Evolutionary conservation across 2,329 filamentous ascomycete genomes (phyloP).

Genomic region (Claviceps sp.): DNA sequence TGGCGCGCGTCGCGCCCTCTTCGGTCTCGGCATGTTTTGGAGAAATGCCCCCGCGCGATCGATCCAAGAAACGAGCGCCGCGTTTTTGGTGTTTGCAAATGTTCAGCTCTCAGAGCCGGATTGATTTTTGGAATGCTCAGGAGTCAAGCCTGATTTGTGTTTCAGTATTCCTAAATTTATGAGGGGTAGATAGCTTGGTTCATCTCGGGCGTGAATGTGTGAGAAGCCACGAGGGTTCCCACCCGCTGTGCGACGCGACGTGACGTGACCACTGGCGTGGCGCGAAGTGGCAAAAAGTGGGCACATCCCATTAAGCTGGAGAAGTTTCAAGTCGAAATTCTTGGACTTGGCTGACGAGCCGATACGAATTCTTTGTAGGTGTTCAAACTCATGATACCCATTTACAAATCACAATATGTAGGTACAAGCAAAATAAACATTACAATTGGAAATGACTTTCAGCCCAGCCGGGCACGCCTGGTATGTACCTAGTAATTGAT

Average conservation of each 20-base stretch:
- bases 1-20: constrained; percentile 7
- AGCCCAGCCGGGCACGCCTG: no score
- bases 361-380: no score
- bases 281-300: constrained; percentile 12
- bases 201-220: not conserved
- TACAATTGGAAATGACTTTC: no score
- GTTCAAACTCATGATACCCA: no score
- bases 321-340: not conserved
- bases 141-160: no score
- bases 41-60: not conserved
- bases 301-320: no score
- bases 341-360: no score
- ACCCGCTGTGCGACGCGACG: constrained; percentile 4
- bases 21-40: constrained; percentile 8
- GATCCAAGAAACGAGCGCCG: not conserved
- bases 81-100: not conserved
- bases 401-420: no score
- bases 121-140: no score
- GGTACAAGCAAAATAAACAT: no score
- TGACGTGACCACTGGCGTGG: constrained; percentile 10
- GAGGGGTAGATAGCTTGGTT: not conserved
- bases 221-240: not conserved
- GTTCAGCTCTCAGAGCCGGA: no score
- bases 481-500: not conserved
- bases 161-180: no score